phyloP scores from a whole-genome alignment of 306 rosid genomes.

The Prosopis cineraria region DNA sequence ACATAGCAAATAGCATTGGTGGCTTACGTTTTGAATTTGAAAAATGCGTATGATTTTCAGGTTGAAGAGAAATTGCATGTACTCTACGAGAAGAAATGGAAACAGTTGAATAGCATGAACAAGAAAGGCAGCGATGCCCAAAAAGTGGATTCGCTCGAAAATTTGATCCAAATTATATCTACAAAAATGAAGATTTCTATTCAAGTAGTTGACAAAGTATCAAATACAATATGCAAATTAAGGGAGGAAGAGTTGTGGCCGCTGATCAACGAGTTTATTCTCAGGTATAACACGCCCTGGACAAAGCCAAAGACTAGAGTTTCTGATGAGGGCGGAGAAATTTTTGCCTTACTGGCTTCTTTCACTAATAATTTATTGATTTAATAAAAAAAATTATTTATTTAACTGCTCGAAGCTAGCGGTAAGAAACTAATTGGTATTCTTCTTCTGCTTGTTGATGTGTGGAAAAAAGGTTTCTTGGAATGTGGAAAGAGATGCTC shows the following conservation, averaged over 20 bases:
- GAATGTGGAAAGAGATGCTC: constrained; percentile 84
- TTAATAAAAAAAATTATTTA: background rate
- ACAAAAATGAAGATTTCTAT: constrained; percentile 76
- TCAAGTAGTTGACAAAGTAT: constrained; percentile 77
- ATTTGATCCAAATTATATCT: constrained; percentile 42
- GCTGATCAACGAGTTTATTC: constrained; percentile 61
- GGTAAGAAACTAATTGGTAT: background rate
- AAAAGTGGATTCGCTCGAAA: constrained; percentile 50
- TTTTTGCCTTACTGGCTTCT: too few relatives aligned
- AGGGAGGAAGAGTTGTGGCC: constrained; percentile 83
- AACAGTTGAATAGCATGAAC: constrained; percentile 55
- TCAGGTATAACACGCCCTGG: constrained; percentile 42
- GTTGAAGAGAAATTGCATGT: constrained; percentile 75
- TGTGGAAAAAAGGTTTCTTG: constrained; percentile 49
- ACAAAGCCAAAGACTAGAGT: too few relatives aligned
- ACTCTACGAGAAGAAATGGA: constrained; percentile 65
- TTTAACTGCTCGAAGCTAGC: too few relatives aligned
- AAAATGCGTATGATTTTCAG: constrained; percentile 37
- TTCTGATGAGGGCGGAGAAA: too few relatives aligned
- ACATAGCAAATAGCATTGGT: background rate
- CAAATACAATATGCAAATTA: constrained; percentile 63
- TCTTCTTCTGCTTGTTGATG: background rate
- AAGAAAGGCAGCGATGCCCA: constrained; percentile 43
- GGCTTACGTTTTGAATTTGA: background rate
- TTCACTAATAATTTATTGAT: background rate